phyloP scores from a whole-genome alignment of 495 filamentous ascomycete species.

The Venustampulla echinocandica region DNA sequence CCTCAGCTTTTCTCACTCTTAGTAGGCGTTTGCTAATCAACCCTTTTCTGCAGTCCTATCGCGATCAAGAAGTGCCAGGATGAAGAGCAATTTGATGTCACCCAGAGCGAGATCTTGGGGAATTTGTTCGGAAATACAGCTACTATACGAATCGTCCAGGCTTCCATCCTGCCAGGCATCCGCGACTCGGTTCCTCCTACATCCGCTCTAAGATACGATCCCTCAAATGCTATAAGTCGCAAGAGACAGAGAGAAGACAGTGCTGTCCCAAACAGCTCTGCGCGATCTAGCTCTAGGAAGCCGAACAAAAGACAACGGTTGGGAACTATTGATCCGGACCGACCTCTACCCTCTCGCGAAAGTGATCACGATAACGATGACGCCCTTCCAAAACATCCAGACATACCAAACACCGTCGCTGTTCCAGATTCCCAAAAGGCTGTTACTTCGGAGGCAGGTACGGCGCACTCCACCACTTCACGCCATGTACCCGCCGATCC shows the following conservation, averaged over 20 bases:
- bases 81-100: constrained; percentile 22
- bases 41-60: constrained; percentile 10
- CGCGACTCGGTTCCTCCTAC: constrained; percentile 23
- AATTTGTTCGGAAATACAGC: constrained; percentile 12
- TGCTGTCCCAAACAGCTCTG: constrained; percentile 1
- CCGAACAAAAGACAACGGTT: constrained; percentile 20
- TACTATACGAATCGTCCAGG: constrained; percentile 19
- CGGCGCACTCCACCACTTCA: neutral
- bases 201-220: constrained; percentile 18
- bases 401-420: neutral
- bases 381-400: neutral
- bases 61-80: constrained; percentile 24
- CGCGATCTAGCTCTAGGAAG: constrained; percentile 1
- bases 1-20: neutral
- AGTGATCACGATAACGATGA: neutral
- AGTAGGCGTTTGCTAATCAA: neutral
- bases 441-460: neutral
- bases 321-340: constrained; percentile 16
- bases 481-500: constrained; percentile 15
- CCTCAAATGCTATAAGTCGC: neutral
- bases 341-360: constrained; percentile 18
- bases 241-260: constrained; percentile 17
- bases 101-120: constrained; percentile 17
- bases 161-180: constrained; percentile 1
- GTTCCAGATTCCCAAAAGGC: constrained; percentile 19